A percentile compares a stretch with the other conserved stretches of the same genome.
Conservation (phyloP, 257 asterid genomes). For the Plectranthus barbatus region DNA sequence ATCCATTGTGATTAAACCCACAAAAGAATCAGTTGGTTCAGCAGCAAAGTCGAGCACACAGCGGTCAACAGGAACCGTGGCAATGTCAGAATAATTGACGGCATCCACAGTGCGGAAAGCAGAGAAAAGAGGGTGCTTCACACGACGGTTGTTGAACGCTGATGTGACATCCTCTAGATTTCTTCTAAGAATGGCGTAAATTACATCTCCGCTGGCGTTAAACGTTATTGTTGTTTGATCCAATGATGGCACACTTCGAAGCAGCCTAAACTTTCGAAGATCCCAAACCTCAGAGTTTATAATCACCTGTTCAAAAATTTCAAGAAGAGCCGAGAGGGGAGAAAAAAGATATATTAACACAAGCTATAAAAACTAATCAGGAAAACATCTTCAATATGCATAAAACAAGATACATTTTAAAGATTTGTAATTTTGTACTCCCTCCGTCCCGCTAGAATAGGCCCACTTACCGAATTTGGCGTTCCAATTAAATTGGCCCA, state of each 20-base stretch:
- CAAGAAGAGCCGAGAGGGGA: neutral
- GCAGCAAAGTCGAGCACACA: conserved; percentile 91
- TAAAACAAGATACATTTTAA: no score
- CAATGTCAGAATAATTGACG: conserved; percentile 84
- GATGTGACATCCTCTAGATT: conserved; percentile 88
- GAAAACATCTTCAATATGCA: neutral
- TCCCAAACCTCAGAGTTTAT: conserved; percentile 98
- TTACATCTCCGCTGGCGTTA: conserved; percentile 84
- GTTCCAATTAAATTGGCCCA: no score
- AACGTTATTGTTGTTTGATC: conserved; percentile 81
- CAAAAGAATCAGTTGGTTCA: conserved; percentile 90
- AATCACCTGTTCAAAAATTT: conserved; percentile 50
- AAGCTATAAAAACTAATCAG: neutral
- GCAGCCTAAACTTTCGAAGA: conserved; percentile 78
- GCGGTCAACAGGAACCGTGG: conserved; percentile 85
- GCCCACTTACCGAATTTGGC: no score
- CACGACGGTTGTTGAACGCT: conserved; percentile 70
- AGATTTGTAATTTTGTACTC: neutral
- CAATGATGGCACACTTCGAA: conserved; percentile 81
- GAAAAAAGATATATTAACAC: neutral
- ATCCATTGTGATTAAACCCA: conserved; percentile 84
- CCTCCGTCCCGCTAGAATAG: no score
- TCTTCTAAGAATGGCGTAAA: conserved; percentile 83
- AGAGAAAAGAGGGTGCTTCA: conserved; percentile 81
- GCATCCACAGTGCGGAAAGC: conserved; percentile 98